These are phyloP conservation scores for Incumbomyces lentus DNA, from an alignment of 2,329 filamentous ascomycete species.

Conservation along the genomic window DNA sequence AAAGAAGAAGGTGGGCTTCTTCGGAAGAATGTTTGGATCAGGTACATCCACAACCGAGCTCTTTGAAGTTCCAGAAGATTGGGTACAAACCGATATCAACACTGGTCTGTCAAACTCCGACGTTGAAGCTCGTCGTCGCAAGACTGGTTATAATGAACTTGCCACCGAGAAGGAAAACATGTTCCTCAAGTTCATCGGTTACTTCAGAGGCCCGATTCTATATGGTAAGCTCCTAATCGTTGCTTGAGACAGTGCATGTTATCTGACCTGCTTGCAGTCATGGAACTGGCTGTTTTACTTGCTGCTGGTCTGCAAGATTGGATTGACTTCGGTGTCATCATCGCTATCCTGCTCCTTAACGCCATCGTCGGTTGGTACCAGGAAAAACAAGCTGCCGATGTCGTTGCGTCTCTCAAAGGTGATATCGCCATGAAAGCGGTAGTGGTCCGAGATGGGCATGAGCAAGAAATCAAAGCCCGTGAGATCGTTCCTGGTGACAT, in stretches of 20 bases:
- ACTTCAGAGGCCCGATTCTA: slow-evolving; percentile 66
- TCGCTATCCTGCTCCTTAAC: slow-evolving; percentile 65
- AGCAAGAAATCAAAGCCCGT: slow-evolving; percentile 60
- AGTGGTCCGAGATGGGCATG: slow-evolving; percentile 57
- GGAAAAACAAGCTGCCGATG: slow-evolving; percentile 70
- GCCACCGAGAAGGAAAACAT: slow-evolving; percentile 65
- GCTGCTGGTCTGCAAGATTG: slow-evolving; percentile 65
- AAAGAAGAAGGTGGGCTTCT: slow-evolving; percentile 46
- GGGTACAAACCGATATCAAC: slow-evolving; percentile 58
- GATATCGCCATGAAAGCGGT: slow-evolving; percentile 66
- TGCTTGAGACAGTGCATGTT: background rate
- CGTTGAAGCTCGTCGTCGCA: slow-evolving; percentile 55
- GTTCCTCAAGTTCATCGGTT: slow-evolving; percentile 63
- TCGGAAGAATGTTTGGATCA: slow-evolving; percentile 42
- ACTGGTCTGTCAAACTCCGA: slow-evolving; percentile 50
- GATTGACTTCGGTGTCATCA: slow-evolving; percentile 69
- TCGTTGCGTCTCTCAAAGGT: slow-evolving; percentile 64
- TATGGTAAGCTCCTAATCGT: slow-evolving; percentile 50
- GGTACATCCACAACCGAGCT: slow-evolving; percentile 22
- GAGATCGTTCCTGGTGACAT: slow-evolving; percentile 69
- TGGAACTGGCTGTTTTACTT: slow-evolving; percentile 71
- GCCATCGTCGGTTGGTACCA: slow-evolving; percentile 70
- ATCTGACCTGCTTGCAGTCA: slow-evolving; percentile 40
- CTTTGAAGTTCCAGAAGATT: slow-evolving; percentile 51
- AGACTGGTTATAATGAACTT: slow-evolving; percentile 61